Evolutionary conservation across 805 yeast genomes (phyloP).

Genomic region (Peterozyma toletana): DNA sequence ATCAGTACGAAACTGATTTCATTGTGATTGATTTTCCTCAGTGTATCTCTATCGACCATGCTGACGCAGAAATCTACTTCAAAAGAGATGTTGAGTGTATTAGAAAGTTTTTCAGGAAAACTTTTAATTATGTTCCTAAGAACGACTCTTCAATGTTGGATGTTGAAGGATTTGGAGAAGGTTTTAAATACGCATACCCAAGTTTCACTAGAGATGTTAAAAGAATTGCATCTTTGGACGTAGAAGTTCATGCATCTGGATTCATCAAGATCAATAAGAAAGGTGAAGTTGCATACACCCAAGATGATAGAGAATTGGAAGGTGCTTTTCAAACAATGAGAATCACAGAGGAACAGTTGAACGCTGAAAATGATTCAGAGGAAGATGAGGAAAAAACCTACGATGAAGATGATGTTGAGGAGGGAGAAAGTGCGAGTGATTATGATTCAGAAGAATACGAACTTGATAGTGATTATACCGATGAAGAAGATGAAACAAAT

Average conservation of each 20-base stretch:
- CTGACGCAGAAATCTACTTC: slow-evolving; percentile 82
- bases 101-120: slow-evolving; percentile 71
- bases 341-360: slow-evolving; percentile 23
- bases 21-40: slow-evolving; percentile 98
- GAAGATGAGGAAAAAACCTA: slow-evolving; percentile 29
- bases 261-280: slow-evolving; percentile 35
- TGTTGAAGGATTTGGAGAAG: slow-evolving; percentile 76
- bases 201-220: slow-evolving; percentile 68
- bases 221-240: slow-evolving; percentile 66
- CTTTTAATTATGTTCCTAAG: slow-evolving; percentile 66
- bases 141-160: slow-evolving; percentile 68
- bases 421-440: slow-evolving; percentile 28
- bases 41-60: slow-evolving; percentile 88
- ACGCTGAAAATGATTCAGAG: slow-evolving; percentile 17
- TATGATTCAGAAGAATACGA: slow-evolving; percentile 25
- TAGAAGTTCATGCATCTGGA: slow-evolving; percentile 91
- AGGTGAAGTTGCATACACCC: slow-evolving; percentile 40
- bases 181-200: slow-evolving; percentile 72
- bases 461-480: slow-evolving; percentile 27
- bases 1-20: slow-evolving; percentile 53
- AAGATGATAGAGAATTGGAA: slow-evolving; percentile 60
- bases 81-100: slow-evolving; percentile 92
- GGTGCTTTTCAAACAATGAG: slow-evolving; percentile 68
- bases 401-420: slow-evolving; percentile 23
- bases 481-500: slow-evolving; percentile 24